These are phyloP conservation scores for Ceratocystis ficicola DNA, from an alignment of 2,329 filamentous ascomycete genomes.

Conservation along the genomic window DNA sequence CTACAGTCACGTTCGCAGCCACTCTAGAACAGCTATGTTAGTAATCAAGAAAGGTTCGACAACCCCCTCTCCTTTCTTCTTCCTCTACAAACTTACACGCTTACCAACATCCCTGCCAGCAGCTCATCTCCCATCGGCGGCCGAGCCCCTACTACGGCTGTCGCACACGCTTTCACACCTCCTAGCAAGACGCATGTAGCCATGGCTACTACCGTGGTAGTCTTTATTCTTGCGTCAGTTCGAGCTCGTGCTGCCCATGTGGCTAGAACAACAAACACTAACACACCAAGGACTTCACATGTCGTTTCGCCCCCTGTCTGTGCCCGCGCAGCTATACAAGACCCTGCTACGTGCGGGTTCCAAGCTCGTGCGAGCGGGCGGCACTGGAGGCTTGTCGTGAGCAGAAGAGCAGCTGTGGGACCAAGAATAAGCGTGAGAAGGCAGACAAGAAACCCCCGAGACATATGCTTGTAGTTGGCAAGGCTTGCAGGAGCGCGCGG, in stretches of 20 bases:
- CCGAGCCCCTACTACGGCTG: conserved; percentile 24
- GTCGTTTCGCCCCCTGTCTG: conserved; percentile 30
- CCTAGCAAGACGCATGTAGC: background rate
- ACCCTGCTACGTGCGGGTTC: conserved; percentile 27
- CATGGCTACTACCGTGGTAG: conserved; percentile 23
- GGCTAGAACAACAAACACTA: conserved; percentile 31
- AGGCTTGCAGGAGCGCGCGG: background rate
- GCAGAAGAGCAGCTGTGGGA: conserved; percentile 28
- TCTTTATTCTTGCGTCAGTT: background rate
- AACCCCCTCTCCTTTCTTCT: background rate
- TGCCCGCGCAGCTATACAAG: conserved; percentile 29
- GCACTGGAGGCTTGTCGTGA: conserved; percentile 31
- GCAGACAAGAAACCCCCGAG: conserved; percentile 26
- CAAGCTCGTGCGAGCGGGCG: conserved; percentile 32
- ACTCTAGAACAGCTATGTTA: conserved; percentile 24
- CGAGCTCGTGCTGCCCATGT: conserved; percentile 26
- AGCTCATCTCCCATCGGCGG: conserved; percentile 28
- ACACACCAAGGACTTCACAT: conserved; percentile 30
- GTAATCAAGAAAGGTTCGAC: background rate
- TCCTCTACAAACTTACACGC: conserved; percentile 26
- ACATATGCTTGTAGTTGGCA: conserved; percentile 25
- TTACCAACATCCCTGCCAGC: conserved; percentile 29
- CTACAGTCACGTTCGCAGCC: conserved; percentile 31
- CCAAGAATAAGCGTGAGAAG: conserved; percentile 29
- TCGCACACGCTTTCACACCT: background rate